These are phyloP conservation scores for Corynascus novoguineensis DNA, from an alignment of 495 filamentous ascomycete genomes.

Conservation along the genomic window DNA sequence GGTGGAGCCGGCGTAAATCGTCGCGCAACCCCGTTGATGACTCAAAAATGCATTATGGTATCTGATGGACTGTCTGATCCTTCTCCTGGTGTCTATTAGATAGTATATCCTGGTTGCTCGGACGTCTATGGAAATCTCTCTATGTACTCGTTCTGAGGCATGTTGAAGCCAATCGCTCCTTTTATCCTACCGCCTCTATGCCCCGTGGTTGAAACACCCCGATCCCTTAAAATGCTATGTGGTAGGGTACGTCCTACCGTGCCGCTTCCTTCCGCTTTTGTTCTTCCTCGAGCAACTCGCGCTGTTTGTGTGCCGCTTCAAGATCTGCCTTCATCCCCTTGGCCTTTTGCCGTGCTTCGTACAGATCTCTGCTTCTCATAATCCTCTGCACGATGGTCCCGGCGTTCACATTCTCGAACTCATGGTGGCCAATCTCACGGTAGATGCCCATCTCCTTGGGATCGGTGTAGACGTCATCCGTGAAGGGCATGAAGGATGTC, in stretches of 20 bases:
- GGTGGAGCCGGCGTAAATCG: slow-evolving; percentile 50
- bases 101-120: not conserved
- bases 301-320: slow-evolving; percentile 54
- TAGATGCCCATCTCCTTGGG: slow-evolving; percentile 77
- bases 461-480: slow-evolving; percentile 77
- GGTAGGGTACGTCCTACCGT: not conserved
- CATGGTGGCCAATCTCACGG: slow-evolving; percentile 63
- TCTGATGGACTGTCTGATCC: slow-evolving; percentile 68
- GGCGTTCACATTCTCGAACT: slow-evolving; percentile 83
- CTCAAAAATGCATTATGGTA: slow-evolving; percentile 71
- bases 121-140: not conserved
- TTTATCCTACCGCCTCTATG: not conserved
- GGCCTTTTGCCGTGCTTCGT: slow-evolving; percentile 81
- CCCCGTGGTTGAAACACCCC: slow-evolving; percentile 8
- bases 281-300: slow-evolving; percentile 53
- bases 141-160: not conserved
- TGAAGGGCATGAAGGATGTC: slow-evolving; percentile 82
- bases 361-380: slow-evolving; percentile 71
- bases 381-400: slow-evolving; percentile 88
- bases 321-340: slow-evolving; percentile 78
- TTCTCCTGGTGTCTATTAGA: slow-evolving; percentile 14
- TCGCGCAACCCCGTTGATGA: slow-evolving; percentile 51
- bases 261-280: slow-evolving; percentile 38
- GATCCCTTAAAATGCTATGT: not conserved
- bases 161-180: slow-evolving; percentile 18